Evolutionary conservation across 1,284 basidiomycete genomes (phyloP).

Genomic region (Gomphus sp.): DNA sequence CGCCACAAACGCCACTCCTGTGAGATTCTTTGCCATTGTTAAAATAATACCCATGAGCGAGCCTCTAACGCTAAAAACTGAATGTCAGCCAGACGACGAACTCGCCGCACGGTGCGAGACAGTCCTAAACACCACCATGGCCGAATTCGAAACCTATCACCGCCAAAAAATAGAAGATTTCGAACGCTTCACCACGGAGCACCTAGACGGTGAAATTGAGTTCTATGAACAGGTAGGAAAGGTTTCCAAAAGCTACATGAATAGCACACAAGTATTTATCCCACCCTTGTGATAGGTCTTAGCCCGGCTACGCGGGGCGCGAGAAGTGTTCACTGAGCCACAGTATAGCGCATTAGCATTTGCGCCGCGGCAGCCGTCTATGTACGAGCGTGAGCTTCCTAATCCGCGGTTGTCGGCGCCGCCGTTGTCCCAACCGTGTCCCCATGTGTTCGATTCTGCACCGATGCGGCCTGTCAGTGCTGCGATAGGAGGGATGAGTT

Average conservation of each 20-base stretch:
- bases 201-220: constrained; percentile 68
- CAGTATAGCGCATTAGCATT: constrained; percentile 34
- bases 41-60: too few relatives aligned
- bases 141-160: constrained; percentile 78
- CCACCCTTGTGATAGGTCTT: constrained; percentile 36
- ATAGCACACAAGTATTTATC: too few relatives aligned
- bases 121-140: constrained; percentile 79
- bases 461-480: constrained; percentile 69
- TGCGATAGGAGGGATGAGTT: constrained; percentile 60
- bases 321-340: constrained; percentile 41
- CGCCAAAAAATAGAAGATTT: constrained; percentile 67
- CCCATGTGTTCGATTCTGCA: constrained; percentile 66
- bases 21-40: constrained; percentile 24
- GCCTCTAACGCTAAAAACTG: too few relatives aligned
- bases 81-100: constrained; percentile 49
- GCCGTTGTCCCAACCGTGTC: constrained; percentile 58
- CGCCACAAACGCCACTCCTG: constrained; percentile 30
- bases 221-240: constrained; percentile 58
- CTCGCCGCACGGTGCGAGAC: constrained; percentile 74
- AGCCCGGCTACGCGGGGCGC: constrained; percentile 42
- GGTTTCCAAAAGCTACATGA: background rate
- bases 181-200: constrained; percentile 44
- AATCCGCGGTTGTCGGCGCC: constrained; percentile 39
- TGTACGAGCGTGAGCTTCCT: constrained; percentile 64
- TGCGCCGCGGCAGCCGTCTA: constrained; percentile 51